These are phyloP conservation scores for Talaromyces stipitatus DNA, from an alignment of 495 filamentous ascomycete species.

Conservation along the genomic window DNA sequence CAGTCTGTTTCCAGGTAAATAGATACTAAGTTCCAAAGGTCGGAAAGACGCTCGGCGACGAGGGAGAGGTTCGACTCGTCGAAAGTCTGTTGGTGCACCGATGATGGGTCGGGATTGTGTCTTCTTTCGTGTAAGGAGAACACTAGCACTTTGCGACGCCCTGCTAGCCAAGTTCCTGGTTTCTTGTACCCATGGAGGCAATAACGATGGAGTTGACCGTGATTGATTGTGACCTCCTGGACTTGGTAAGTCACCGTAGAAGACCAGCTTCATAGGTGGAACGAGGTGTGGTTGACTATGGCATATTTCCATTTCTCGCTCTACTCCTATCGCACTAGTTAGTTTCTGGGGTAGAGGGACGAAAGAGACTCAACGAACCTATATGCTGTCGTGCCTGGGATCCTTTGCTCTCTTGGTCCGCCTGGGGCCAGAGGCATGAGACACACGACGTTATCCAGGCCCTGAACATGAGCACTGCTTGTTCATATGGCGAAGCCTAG, in stretches of 20 bases:
- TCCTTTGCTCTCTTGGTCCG: slow-evolving; percentile 17
- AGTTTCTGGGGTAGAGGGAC: neutral
- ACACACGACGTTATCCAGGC: slow-evolving; percentile 38
- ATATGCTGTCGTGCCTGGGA: slow-evolving; percentile 19
- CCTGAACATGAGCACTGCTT: slow-evolving; percentile 34
- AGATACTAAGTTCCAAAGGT: slow-evolving; percentile 71
- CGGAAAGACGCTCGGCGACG: slow-evolving; percentile 37
- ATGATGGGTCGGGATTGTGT: slow-evolving; percentile 38
- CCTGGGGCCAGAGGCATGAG: slow-evolving; percentile 23
- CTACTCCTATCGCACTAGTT: slow-evolving; percentile 18
- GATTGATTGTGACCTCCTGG: slow-evolving; percentile 21
- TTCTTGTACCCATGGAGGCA: slow-evolving; percentile 33
- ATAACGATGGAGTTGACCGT: slow-evolving; percentile 15
- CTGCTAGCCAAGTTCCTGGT: slow-evolving; percentile 36
- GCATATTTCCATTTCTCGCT: slow-evolving; percentile 42
- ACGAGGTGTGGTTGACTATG: slow-evolving; percentile 43
- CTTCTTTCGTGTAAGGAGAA: slow-evolving; percentile 37
- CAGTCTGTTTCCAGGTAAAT: slow-evolving; percentile 55
- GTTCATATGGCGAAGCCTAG: slow-evolving; percentile 32
- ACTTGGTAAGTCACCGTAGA: slow-evolving; percentile 33
- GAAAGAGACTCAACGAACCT: slow-evolving; percentile 9
- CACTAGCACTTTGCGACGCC: slow-evolving; percentile 45
- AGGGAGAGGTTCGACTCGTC: slow-evolving; percentile 34
- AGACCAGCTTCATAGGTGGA: slow-evolving; percentile 35
- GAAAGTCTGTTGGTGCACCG: slow-evolving; percentile 46